Conservation (phyloP, 371 early-diverging fungal genomes). For the Mortierella sp. region DNA sequence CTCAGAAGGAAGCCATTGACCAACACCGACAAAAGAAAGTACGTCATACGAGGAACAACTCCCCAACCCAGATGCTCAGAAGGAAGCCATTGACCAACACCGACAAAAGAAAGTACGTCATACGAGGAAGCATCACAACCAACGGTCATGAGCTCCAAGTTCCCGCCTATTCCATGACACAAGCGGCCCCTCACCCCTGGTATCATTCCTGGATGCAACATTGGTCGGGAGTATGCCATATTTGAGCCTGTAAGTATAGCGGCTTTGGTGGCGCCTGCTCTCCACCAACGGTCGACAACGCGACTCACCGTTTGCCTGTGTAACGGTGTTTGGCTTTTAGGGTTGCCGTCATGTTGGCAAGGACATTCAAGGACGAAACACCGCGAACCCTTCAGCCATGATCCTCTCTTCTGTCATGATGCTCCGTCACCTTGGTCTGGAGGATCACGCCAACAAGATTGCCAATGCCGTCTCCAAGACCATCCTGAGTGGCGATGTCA, state of each 20-base stretch:
- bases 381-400: constrained; percentile 95
- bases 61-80: too few species aligned
- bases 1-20: too few species aligned
- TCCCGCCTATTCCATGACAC: too few species aligned
- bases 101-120: too few species aligned
- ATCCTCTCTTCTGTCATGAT: constrained; percentile 91
- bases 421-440: constrained; percentile 91
- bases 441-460: constrained; percentile 87
- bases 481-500: constrained; percentile 68
- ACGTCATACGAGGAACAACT: too few species aligned
- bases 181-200: too few species aligned
- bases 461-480: constrained; percentile 83
- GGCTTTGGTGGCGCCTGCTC: background rate
- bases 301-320: background rate
- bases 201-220: constrained; percentile 94
- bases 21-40: too few species aligned
- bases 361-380: constrained; percentile 91
- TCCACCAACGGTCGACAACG: too few species aligned
- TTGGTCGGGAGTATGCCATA: constrained; percentile 95
- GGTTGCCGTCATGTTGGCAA: constrained; percentile 96
- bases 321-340: constrained; percentile 5
- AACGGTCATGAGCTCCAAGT: too few species aligned
- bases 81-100: constrained; percentile 66
- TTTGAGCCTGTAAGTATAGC: constrained; percentile 81
- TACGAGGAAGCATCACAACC: too few species aligned